Evolutionary conservation across 345 rosid species (phyloP), one percentile per base, ranked within the genome.

Genomic region (Populus davidiana): DNA sequence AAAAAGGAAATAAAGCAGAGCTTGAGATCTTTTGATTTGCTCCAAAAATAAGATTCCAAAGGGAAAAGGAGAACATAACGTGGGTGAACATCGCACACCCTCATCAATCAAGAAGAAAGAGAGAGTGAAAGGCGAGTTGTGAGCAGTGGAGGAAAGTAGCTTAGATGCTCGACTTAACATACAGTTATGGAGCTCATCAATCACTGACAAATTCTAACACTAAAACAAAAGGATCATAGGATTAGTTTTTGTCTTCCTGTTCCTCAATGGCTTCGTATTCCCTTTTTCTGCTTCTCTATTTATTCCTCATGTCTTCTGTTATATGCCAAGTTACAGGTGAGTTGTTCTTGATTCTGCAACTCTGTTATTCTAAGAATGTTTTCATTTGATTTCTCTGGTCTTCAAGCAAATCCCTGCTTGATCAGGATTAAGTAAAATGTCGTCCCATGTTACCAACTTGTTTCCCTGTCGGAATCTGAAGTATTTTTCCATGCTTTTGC

Each of bases 221-320:
- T 43, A 33, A 31, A 12, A 68, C 74, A 38, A 39, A 10, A 27
- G 1, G 2, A 14, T 49, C 59, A 64, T 11, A 75, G 44, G 18
- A 44, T 71, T 33, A 47, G 61, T 23, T 59, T 75, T 69, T 80
- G 74, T 74, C 76, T 71, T 35, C 67, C 69, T 62, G 23, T 52
- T 77, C 83, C 80, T 81, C 85, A 72, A 91, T 94, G 98, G 95
- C 87, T 84, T 79, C 85, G 59, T 74, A 70, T 86, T 75, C 76
- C 76, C 84, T 52, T 79, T 75, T 81, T 33, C 77, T 87, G 71
- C 52, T 81, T 75, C 68, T 88, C 64, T 81, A 31, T 78, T 72
- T 85, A 10, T 79, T 86, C 82, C 64, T 82, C 50, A 49, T 77
- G 13, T 69, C 84, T 70, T 70, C 81, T 70, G 25, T 68, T 70